phyloP scores from a whole-genome alignment of 257 asterid genomes.

The Nicotiana noctiflora region DNA sequence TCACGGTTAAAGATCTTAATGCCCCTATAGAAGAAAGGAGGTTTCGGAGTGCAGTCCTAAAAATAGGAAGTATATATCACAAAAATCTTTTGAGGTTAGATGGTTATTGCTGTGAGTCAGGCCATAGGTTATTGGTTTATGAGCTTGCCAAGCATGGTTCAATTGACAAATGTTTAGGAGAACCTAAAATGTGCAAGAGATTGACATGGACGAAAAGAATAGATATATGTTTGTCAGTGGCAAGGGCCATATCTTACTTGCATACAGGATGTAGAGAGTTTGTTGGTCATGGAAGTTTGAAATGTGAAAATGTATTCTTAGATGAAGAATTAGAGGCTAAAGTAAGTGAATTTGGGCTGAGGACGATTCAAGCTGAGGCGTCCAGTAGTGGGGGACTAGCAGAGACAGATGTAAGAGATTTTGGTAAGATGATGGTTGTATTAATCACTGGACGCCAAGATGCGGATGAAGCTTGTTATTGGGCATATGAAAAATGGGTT shows the following conservation, averaged over 20 bases:
- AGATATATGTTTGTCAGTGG: constrained; percentile 29
- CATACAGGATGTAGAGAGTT: constrained; percentile 38
- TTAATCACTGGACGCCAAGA: constrained; percentile 26
- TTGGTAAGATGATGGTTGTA: constrained; percentile 27
- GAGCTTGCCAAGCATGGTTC: constrained; percentile 33
- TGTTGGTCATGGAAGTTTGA: constrained; percentile 34
- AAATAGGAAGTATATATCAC: constrained; percentile 32
- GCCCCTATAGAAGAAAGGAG: constrained; percentile 22
- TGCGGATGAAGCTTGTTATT: constrained; percentile 22
- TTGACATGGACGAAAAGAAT: constrained; percentile 34
- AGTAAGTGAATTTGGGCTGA: constrained; percentile 34
- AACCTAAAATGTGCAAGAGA: constrained; percentile 32
- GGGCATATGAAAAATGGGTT: constrained; percentile 24
- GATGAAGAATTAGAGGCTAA: constrained; percentile 33
- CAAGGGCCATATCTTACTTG: constrained; percentile 33
- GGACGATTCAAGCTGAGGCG: constrained; percentile 11
- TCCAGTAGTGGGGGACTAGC: constrained; percentile 15
- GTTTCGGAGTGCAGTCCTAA: constrained; percentile 28
- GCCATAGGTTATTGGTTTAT: constrained; percentile 27
- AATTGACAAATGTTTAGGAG: constrained; percentile 23
- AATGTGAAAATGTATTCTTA: constrained; percentile 36
- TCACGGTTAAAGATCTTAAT: constrained; percentile 24
- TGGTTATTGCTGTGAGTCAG: constrained; percentile 27
- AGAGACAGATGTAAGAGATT: constrained; percentile 28
- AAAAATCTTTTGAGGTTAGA: constrained; percentile 33